These are phyloP conservation scores for Calonectria pteridis DNA, from an alignment of 2,329 filamentous ascomycete species.

Conservation along the genomic window DNA sequence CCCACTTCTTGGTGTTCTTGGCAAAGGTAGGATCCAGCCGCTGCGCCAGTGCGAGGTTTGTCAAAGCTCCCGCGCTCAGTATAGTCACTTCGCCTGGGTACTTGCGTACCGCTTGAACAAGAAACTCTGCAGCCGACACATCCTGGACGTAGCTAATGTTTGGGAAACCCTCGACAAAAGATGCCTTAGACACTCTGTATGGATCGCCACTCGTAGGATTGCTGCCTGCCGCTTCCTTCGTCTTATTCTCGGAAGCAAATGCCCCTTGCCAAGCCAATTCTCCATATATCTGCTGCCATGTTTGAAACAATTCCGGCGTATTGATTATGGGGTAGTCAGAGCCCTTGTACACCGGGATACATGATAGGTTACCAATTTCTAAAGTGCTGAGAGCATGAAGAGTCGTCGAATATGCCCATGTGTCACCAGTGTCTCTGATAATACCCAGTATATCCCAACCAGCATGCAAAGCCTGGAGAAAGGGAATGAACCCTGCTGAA, in stretches of 20 bases:
- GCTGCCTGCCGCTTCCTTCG: neutral
- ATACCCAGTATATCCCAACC: neutral
- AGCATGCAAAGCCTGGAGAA: neutral
- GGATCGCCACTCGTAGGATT: neutral
- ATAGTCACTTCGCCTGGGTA: slow-evolving; percentile 2
- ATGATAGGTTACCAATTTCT: slow-evolving; percentile 1
- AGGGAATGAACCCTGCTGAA: neutral
- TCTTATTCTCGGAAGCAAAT: neutral
- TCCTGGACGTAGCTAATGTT: neutral
- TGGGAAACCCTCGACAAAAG: neutral
- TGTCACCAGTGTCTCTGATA: neutral
- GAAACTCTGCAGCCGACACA: neutral
- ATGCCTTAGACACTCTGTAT: neutral
- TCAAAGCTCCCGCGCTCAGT: neutral
- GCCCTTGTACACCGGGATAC: neutral
- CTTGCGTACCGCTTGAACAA: neutral
- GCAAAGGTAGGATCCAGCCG: neutral
- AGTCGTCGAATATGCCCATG: neutral
- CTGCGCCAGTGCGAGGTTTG: neutral
- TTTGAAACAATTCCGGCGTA: neutral
- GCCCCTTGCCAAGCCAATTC: neutral
- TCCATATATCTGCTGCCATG: slow-evolving; percentile 1
- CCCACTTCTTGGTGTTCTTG: neutral
- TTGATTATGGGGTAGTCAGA: slow-evolving; percentile 3
- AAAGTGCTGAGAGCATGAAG: slow-evolving; percentile 1